phyloP scores from a whole-genome alignment of 2,329 filamentous ascomycete genomes.

The Aspergillus awamori region DNA sequence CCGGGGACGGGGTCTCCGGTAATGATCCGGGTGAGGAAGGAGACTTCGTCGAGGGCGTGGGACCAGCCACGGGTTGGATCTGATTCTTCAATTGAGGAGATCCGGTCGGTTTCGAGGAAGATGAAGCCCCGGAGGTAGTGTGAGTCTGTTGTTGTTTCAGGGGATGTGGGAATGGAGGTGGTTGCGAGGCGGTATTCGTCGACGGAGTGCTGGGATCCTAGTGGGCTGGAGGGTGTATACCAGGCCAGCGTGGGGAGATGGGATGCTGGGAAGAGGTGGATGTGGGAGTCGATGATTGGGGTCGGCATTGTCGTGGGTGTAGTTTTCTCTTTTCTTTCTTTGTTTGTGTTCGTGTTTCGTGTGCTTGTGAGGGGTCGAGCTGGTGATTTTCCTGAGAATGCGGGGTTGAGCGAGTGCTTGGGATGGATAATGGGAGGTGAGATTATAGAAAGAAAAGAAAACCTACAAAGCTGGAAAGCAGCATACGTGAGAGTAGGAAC shows the following conservation, averaged over 20 bases:
- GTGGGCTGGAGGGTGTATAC: slow-evolving; percentile 62
- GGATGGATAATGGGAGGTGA: background rate
- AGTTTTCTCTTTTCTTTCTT: background rate
- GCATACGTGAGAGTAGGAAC: too few relatives aligned
- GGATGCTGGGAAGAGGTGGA: slow-evolving; percentile 78
- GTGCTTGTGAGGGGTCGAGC: background rate
- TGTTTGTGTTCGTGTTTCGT: too few relatives aligned
- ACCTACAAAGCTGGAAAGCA: too few relatives aligned
- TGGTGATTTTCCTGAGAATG: background rate
- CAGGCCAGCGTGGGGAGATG: slow-evolving; percentile 71
- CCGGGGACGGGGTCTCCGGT: slow-evolving; percentile 59
- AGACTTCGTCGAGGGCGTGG: slow-evolving; percentile 71
- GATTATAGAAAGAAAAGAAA: too few relatives aligned
- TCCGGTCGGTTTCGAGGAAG: slow-evolving; percentile 81
- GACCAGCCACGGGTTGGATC: slow-evolving; percentile 59
- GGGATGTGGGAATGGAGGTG: slow-evolving; percentile 33
- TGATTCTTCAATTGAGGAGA: slow-evolving; percentile 58
- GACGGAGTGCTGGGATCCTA: slow-evolving; percentile 67
- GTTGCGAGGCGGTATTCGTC: slow-evolving; percentile 61
- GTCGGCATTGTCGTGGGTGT: slow-evolving; percentile 26
- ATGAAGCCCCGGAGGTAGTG: slow-evolving; percentile 69
- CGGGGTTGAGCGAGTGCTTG: background rate
- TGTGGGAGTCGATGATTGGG: slow-evolving; percentile 82
- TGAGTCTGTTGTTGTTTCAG: slow-evolving; percentile 27
- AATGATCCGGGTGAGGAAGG: slow-evolving; percentile 67